These are phyloP conservation scores for Aspergillus fischeri DNA, from an alignment of 2,329 filamentous ascomycete species.

Conservation along the genomic window DNA sequence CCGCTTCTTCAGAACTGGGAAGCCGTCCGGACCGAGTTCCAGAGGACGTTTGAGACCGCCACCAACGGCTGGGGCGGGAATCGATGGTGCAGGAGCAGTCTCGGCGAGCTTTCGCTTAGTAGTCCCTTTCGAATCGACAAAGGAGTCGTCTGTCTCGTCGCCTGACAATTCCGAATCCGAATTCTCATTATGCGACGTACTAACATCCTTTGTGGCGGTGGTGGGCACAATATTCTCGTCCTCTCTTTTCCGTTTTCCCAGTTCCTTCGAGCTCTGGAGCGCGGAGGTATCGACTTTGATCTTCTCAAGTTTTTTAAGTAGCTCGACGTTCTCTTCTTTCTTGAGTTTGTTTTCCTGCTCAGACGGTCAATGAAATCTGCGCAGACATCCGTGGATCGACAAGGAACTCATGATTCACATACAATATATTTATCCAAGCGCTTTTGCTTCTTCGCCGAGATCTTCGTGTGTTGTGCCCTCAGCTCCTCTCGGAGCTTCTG, in stretches of 20 bases:
- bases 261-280: conserved; percentile 70
- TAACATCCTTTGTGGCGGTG: conserved; percentile 6
- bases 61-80: conserved; percentile 43
- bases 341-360: conserved; percentile 76
- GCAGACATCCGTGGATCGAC: not conserved
- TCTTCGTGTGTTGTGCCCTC: conserved; percentile 50
- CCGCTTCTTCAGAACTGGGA: conserved; percentile 76
- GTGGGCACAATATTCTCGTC: conserved; percentile 47
- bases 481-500: conserved; percentile 52
- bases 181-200: conserved; percentile 18
- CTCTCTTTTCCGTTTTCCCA: conserved; percentile 69
- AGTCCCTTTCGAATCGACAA: conserved; percentile 23
- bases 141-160: conserved; percentile 34
- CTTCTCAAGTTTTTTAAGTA: conserved; percentile 77
- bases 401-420: conserved; percentile 17
- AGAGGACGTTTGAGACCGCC: conserved; percentile 84
- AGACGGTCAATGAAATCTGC: conserved; percentile 13
- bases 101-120: conserved; percentile 27
- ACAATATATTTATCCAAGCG: conserved; percentile 66
- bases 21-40: conserved; percentile 72
- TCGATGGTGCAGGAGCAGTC: not conserved
- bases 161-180: conserved; percentile 28
- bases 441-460: conserved; percentile 64
- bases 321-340: conserved; percentile 83
- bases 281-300: conserved; percentile 77